These are phyloP conservation scores for Vaucheria bursata DNA, from an alignment of 352 stramenopile species.

Conservation along the genomic window DNA sequence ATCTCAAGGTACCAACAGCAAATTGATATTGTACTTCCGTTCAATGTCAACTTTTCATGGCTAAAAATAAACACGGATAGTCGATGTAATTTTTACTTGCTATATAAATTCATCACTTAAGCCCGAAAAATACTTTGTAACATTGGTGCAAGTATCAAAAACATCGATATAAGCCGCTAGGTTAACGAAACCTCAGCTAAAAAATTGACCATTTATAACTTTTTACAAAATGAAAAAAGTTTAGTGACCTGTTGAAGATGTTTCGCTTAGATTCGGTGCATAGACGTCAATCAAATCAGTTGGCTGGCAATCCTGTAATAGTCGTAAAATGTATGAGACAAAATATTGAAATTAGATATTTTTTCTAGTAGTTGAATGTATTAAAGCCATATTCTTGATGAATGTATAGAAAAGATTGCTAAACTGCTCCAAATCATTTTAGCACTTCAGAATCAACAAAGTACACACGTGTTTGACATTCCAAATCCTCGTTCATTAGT, in stretches of 20 bases:
- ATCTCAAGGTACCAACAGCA: too few species aligned
- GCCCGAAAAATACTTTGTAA: neutral
- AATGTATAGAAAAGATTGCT: too few species aligned
- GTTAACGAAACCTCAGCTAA: neutral
- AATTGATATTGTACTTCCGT: too few species aligned
- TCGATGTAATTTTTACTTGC: neutral
- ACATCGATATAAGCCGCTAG: neutral
- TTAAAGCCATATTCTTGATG: too few species aligned
- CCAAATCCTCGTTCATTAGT: too few species aligned
- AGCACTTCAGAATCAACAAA: neutral
- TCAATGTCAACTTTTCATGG: too few species aligned
- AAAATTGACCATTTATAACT: too few species aligned
- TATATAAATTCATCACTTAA: neutral
- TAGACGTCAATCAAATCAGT: slow-evolving; percentile 27
- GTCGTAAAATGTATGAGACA: too few species aligned
- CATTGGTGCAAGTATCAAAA: neutral
- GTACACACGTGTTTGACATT: neutral
- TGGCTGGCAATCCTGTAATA: slow-evolving; percentile 21
- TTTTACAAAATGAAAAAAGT: neutral
- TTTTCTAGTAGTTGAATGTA: neutral
- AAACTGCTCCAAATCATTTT: too few species aligned
- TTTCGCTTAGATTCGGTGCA: neutral
- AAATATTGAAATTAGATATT: too few species aligned
- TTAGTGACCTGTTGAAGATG: neutral
- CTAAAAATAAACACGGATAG: too few species aligned